Conservation (phyloP, 2,329 filamentous ascomycete species). For the Fusarium sp. region DNA sequence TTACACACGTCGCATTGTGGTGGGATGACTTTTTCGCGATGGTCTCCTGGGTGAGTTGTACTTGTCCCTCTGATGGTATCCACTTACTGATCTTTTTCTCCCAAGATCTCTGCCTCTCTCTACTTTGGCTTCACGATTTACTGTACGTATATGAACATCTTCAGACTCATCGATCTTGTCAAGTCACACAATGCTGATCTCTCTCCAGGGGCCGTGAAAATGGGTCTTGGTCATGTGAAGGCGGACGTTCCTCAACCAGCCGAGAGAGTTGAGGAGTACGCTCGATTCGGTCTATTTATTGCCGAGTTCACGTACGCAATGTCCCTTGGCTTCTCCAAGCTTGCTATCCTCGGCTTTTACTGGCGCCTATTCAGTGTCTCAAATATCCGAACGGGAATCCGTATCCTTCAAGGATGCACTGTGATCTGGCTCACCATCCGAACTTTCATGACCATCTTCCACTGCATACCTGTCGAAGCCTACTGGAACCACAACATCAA, state of each 20-base stretch:
- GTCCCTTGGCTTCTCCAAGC: conserved; percentile 28
- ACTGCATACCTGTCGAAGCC: conserved; percentile 21
- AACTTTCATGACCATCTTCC: conserved; percentile 33
- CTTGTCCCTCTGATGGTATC: neutral
- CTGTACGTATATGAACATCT: conserved; percentile 3
- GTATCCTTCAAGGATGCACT: conserved; percentile 22
- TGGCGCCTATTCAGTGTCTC: conserved; percentile 29
- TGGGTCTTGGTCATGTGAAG: conserved; percentile 24
- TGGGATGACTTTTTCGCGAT: conserved; percentile 25
- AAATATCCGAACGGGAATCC: conserved; percentile 22
- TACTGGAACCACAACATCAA: conserved; percentile 31
- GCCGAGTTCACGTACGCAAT: conserved; percentile 26
- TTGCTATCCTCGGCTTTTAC: conserved; percentile 28
- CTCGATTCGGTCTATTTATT: conserved; percentile 23
- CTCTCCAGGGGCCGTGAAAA: conserved; percentile 7
- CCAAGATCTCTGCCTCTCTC: conserved; percentile 7
- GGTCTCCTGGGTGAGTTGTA: conserved; percentile 20
- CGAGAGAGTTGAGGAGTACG: conserved; percentile 20
- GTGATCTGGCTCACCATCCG: conserved; percentile 31
- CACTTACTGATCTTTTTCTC: neutral
- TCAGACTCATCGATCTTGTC: no score
- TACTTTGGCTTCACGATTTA: conserved; percentile 27
- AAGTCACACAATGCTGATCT: neutral
- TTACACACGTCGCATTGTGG: conserved; percentile 20
- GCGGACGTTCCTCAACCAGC: conserved; percentile 7